A percentile compares a stretch with the other conserved stretches of the same genome.
These are phyloP conservation scores for Hypholoma fasciculare DNA, from an alignment of 768 basidiomycete genomes.

Conservation along the genomic window DNA sequence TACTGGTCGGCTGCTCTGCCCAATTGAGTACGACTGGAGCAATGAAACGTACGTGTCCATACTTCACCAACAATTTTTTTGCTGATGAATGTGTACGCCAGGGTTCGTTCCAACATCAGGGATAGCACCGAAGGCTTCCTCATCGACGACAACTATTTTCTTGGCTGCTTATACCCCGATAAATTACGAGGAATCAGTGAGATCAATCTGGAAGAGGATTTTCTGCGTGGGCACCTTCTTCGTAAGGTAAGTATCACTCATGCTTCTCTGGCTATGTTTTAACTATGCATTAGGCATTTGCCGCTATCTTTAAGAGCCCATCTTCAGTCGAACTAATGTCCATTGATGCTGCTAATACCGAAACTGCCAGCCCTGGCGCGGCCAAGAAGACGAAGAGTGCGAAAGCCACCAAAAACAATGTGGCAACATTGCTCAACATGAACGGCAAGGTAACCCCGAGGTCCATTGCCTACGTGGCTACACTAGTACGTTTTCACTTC, in stretches of 20 bases:
- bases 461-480: constrained; percentile 30
- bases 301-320: not conserved
- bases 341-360: not conserved
- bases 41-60: not conserved
- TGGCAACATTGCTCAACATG: constrained; percentile 16
- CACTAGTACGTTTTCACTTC: constrained; percentile 18
- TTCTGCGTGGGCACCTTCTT: not conserved
- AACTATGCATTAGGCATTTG: not conserved
- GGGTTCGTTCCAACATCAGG: not conserved
- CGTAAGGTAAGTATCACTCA: not conserved
- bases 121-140: not conserved
- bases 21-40: not conserved
- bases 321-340: not conserved
- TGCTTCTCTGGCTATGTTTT: not conserved
- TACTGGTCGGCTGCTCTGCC: not conserved
- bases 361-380: too few species aligned
- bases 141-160: not conserved
- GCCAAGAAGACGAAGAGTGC: not conserved
- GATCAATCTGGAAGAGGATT: not conserved
- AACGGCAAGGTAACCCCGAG: constrained; percentile 21
- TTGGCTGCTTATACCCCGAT: not conserved
- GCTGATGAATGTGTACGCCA: not conserved
- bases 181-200: not conserved
- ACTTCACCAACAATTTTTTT: not conserved
- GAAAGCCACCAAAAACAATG: not conserved